Evolutionary conservation across 805 yeast genomes (phyloP).

Genomic region (Ogataea wickerhamii): DNA sequence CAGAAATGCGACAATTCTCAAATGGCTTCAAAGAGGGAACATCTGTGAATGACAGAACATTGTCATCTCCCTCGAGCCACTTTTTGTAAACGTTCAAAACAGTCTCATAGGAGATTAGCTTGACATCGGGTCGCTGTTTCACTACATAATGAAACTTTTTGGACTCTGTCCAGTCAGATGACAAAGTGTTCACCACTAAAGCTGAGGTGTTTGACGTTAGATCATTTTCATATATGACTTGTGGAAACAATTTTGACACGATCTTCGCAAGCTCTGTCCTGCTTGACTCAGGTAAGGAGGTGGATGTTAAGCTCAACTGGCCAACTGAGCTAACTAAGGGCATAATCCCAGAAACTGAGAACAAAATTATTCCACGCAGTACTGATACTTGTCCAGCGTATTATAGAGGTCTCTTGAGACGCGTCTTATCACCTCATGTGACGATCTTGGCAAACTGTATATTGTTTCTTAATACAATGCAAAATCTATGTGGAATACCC

Average conservation of each 20-base stretch:
- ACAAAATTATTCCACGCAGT: too few species aligned
- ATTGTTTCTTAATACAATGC: too few species aligned
- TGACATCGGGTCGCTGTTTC: constrained; percentile 51
- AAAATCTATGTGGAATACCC: too few species aligned
- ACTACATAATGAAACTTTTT: constrained; percentile 52
- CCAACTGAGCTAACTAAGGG: not conserved
- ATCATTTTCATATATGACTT: constrained; percentile 21
- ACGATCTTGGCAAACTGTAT: too few species aligned
- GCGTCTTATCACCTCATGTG: too few species aligned
- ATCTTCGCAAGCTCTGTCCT: constrained; percentile 14
- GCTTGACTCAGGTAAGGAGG: constrained; percentile 21
- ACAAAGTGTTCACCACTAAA: constrained; percentile 24
- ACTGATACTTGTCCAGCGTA: too few species aligned
- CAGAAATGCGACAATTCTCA: constrained; percentile 39
- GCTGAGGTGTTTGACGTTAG: constrained; percentile 26
- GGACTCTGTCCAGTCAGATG: constrained; percentile 35
- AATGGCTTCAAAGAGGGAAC: constrained; percentile 37
- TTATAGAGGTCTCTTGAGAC: too few species aligned
- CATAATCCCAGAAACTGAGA: too few species aligned
- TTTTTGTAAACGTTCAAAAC: constrained; percentile 43
- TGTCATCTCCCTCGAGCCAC: constrained; percentile 54
- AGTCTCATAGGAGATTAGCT: constrained; percentile 46
- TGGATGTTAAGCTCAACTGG: constrained; percentile 25
- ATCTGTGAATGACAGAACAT: constrained; percentile 2
- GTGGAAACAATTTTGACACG: constrained; percentile 16